These are phyloP conservation scores for Pestalotiopsis fici DNA, from an alignment of 2,329 filamentous ascomycete genomes.

Conservation along the genomic window DNA sequence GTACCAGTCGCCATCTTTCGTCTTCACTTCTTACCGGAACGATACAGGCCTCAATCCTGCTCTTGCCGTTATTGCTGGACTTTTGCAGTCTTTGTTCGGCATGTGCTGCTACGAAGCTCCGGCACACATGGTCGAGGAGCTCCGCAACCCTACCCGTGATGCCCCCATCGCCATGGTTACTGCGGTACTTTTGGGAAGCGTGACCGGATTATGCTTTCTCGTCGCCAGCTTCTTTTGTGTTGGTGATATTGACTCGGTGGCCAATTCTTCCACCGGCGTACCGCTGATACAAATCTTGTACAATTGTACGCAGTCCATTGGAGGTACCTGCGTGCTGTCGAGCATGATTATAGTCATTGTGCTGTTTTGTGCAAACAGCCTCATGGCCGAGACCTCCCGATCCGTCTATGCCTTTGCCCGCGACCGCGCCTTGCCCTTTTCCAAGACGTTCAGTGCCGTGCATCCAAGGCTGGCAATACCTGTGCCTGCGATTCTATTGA, in stretches of 20 bases:
- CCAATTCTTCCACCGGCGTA: conserved; percentile 18
- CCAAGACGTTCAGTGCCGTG: too few species aligned
- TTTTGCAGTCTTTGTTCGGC: too few species aligned
- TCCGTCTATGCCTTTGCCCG: conserved; percentile 1
- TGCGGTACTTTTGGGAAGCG: conserved; percentile 18
- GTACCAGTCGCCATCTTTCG: too few species aligned
- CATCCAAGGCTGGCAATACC: too few species aligned
- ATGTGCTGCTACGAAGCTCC: conserved; percentile 24
- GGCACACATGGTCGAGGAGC: conserved; percentile 40
- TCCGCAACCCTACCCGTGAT: conserved; percentile 32
- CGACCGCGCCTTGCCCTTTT: background rate
- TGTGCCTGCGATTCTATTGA: too few species aligned
- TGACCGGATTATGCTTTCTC: conserved; percentile 20
- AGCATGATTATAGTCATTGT: background rate
- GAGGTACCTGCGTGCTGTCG: background rate
- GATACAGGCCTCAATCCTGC: conserved; percentile 36
- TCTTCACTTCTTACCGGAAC: too few species aligned
- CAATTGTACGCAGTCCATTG: conserved; percentile 12
- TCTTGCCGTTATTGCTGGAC: too few species aligned
- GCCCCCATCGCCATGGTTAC: conserved; percentile 38
- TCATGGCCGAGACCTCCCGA: background rate
- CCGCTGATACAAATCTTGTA: conserved; percentile 31
- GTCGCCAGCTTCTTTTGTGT: conserved; percentile 23
- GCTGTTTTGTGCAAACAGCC: background rate
- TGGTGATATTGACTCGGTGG: conserved; percentile 12